Base-by-base conservation (phyloP, 2,329 filamentous ascomycete species). In the Apiospora saccharicola region DNA sequence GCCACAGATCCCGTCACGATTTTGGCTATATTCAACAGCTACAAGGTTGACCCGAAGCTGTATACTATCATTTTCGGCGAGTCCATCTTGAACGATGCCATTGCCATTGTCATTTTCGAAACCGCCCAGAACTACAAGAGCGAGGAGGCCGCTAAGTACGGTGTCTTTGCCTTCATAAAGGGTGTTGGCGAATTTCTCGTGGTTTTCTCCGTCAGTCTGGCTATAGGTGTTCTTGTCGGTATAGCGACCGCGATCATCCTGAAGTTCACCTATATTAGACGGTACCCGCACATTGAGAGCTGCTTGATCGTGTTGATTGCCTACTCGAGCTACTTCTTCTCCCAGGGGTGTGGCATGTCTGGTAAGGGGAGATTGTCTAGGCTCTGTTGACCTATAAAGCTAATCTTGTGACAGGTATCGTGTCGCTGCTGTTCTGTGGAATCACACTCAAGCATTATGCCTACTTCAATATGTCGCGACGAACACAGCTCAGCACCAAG, bases 31-130 rank as follows among this genome's bases (percentile, higher is more conserved):
- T 99, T 99, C 89, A 98, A 98, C 82, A 93, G 96, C 1, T 99
- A 98, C 89, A 98, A 98, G 84, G 96, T 99, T 78, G 96, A 99
- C 79, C 96, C 96, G 3, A 98, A 98, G 84, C 89, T 99, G 24
- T 99, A 99, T 85, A 99, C 96, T 43, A 92, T 99, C 81, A 99
- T 99, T 76, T 99, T 99, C 82, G 96, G 96, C 80, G 96, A 99
- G 84, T 97, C 96, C 10, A 98, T 99, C 73, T 86, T 99, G 71
- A 99, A 99, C 82, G 96, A 99, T 85, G 96, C 96, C 64, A 96
- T 99, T 79, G 96, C 96, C 75, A 99, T 99, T 82, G 96, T 99
- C 79, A 90, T 99, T 77, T 99, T 99, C 83, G 96, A 99, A 85
- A 98, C 96, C 5, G 96, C 96, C 14, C 96, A 98, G 81, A 93